phyloP scores from a whole-genome alignment of 2,329 filamentous ascomycete genomes.

The Venturia nashicola region DNA sequence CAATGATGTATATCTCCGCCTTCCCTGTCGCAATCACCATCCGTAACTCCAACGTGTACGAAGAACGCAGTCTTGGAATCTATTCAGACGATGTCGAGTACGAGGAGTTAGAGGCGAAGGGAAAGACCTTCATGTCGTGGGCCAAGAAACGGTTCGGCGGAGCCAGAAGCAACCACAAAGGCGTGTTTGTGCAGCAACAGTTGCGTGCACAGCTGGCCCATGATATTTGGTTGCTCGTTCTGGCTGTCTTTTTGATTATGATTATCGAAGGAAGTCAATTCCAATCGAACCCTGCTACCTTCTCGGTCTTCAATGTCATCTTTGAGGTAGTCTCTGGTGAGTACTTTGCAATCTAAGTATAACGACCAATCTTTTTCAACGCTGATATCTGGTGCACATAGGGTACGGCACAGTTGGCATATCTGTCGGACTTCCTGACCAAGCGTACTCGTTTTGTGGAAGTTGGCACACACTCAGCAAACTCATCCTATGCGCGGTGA shows the following conservation, averaged over 20 bases:
- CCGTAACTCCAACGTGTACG: slow-evolving; percentile 45
- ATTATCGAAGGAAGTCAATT: slow-evolving; percentile 30
- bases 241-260: slow-evolving; percentile 33
- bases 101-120: slow-evolving; percentile 10
- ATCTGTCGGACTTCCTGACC: slow-evolving; percentile 30
- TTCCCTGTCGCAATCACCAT: slow-evolving; percentile 51
- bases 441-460: slow-evolving; percentile 35
- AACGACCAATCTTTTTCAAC: too few species aligned
- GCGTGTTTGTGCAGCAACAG: slow-evolving; percentile 29
- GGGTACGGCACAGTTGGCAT: slow-evolving; percentile 31
- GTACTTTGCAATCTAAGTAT: slow-evolving; percentile 14
- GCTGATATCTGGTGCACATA: not conserved
- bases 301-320: slow-evolving; percentile 32
- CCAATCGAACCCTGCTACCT: slow-evolving; percentile 22
- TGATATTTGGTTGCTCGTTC: slow-evolving; percentile 33
- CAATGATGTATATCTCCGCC: slow-evolving; percentile 56
- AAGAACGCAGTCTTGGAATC: slow-evolving; percentile 48
- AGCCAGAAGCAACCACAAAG: slow-evolving; percentile 16
- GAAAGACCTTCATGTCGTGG: slow-evolving; percentile 1
- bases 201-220: slow-evolving; percentile 34
- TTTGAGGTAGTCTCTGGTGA: slow-evolving; percentile 33
- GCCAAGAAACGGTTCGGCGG: slow-evolving; percentile 3
- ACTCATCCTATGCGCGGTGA: slow-evolving; percentile 41
- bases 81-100: slow-evolving; percentile 31
- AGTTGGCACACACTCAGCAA: slow-evolving; percentile 39